phyloP scores from a whole-genome alignment of 176 grass and related monocot species.

The Canna indica region DNA sequence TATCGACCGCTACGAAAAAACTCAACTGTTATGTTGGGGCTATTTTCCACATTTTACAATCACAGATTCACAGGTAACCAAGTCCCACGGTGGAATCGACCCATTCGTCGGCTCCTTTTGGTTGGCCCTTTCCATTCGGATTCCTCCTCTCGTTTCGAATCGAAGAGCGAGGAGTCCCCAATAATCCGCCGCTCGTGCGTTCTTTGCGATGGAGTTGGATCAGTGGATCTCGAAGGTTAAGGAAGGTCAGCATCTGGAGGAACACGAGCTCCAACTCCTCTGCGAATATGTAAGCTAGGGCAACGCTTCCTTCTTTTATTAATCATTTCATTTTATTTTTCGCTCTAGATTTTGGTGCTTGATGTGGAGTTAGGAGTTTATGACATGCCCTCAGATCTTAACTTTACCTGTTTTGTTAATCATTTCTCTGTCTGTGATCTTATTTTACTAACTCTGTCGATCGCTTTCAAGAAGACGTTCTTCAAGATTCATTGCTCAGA shows the following conservation, averaged over 20 bases:
- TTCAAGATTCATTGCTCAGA: neutral
- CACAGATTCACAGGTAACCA: neutral
- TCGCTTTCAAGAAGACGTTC: neutral
- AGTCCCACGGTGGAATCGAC: neutral
- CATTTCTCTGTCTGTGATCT: neutral
- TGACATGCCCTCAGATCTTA: neutral
- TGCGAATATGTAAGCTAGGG: constrained; percentile 11
- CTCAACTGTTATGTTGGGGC: no score
- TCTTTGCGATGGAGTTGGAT: constrained; percentile 19
- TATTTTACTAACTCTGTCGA: neutral
- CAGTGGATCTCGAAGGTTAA: constrained; percentile 21
- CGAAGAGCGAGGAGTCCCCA: neutral
- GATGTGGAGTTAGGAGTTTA: neutral
- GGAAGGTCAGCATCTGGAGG: constrained; percentile 7
- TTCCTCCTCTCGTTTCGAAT: neutral
- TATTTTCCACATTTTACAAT: neutral
- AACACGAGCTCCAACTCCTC: constrained; percentile 17
- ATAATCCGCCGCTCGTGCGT: neutral
- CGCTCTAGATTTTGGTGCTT: neutral
- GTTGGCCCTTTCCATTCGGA: neutral
- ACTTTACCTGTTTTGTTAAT: neutral
- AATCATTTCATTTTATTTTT: no score
- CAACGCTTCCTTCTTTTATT: neutral
- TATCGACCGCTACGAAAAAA: neutral
- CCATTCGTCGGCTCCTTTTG: neutral